Evolutionary conservation across 1,284 basidiomycete species (phyloP).

Genomic region (Butyriboletus appendiculatus): DNA sequence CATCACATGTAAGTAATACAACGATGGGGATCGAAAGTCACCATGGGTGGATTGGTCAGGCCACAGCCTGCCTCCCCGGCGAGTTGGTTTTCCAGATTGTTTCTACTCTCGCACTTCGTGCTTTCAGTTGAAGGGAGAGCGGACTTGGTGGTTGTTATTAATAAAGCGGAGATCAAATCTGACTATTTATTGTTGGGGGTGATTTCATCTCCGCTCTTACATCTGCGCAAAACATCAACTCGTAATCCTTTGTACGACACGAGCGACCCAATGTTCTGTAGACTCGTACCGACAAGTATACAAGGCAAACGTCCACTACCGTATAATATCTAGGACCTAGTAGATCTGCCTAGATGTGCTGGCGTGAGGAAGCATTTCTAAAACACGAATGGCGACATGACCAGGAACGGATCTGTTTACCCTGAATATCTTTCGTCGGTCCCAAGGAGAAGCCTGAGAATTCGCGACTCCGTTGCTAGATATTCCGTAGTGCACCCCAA

Average conservation of each 20-base stretch:
- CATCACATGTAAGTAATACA: slow-evolving; percentile 5
- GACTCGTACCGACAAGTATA: not conserved
- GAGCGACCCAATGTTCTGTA: not conserved
- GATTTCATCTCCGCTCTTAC: slow-evolving; percentile 1
- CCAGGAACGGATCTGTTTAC: not conserved
- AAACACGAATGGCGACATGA: not conserved
- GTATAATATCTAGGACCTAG: not conserved
- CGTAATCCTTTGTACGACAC: too few relatives aligned
- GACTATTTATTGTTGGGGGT: not conserved
- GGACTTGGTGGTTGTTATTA: too few relatives aligned
- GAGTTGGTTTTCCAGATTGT: slow-evolving; percentile 9
- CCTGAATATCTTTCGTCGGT: slow-evolving; percentile 16
- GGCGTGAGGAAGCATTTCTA: slow-evolving; percentile 2
- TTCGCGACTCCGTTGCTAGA: slow-evolving; percentile 17
- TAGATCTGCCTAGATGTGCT: slow-evolving; percentile 14
- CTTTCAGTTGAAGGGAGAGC: not conserved
- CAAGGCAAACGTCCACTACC: not conserved
- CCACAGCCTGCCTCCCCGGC: not conserved
- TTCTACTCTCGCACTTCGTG: too few relatives aligned
- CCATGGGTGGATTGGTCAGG: slow-evolving; percentile 15
- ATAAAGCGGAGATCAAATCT: not conserved
- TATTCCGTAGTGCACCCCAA: slow-evolving; percentile 32
- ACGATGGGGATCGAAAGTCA: slow-evolving; percentile 6
- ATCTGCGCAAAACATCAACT: not conserved
- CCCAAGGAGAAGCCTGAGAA: slow-evolving; percentile 21